A percentile compares a stretch with the other conserved stretches of the same genome.
phyloP scores from a whole-genome alignment of 2,329 filamentous ascomycete species.

The Talaromyces sp. region DNA sequence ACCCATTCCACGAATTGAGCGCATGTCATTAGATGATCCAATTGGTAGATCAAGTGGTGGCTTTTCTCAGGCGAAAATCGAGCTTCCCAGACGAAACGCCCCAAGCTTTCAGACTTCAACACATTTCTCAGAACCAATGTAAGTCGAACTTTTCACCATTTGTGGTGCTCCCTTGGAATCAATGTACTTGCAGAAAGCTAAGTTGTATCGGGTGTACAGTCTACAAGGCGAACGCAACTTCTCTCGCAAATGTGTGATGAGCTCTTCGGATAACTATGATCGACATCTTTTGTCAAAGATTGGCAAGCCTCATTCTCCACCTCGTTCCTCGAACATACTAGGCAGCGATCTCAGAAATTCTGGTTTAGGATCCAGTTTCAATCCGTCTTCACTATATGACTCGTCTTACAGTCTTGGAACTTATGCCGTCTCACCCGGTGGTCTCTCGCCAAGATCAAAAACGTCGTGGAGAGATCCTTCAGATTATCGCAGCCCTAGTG shows the following conservation, averaged over 20 bases:
- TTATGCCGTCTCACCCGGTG: constrained; percentile 34
- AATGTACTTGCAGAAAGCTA: background rate
- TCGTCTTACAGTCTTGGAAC: constrained; percentile 34
- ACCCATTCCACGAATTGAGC: constrained; percentile 31
- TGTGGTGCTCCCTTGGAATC: background rate
- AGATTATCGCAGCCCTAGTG: constrained; percentile 43
- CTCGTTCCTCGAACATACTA: constrained; percentile 39
- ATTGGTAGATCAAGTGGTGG: constrained; percentile 31
- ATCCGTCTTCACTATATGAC: constrained; percentile 9
- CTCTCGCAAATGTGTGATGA: constrained; percentile 55
- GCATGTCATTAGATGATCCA: constrained; percentile 36
- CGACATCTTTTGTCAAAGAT: constrained; percentile 61
- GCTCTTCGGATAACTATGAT: constrained; percentile 61
- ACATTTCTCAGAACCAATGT: constrained; percentile 31
- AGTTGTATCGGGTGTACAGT: constrained; percentile 31
- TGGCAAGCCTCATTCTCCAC: constrained; percentile 56
- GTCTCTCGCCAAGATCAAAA: constrained; percentile 40
- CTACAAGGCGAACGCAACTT: constrained; percentile 59
- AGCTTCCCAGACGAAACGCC: constrained; percentile 33
- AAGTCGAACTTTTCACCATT: constrained; percentile 21
- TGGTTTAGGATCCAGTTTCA: constrained; percentile 21
- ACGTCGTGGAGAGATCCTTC: constrained; percentile 41
- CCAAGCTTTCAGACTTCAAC: constrained; percentile 31
- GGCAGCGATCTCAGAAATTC: constrained; percentile 29
- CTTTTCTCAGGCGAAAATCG: constrained; percentile 23